Base-by-base conservation (phyloP, 345 rosid species). In the Rhizophora mangle region DNA sequence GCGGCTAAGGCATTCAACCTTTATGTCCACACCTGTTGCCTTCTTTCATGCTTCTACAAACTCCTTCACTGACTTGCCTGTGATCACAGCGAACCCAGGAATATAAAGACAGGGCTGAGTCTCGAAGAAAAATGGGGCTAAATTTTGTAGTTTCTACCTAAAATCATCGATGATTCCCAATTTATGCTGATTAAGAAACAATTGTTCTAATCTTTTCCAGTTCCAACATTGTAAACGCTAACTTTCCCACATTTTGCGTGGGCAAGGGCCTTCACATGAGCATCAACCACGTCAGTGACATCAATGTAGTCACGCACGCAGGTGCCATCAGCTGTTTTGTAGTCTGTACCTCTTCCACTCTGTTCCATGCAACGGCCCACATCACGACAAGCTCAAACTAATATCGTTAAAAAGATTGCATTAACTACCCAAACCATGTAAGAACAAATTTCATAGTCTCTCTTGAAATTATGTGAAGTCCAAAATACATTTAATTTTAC, bases 211-310 rank as follows among this genome's bases (percentile, higher is more conserved):
- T 89, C 99, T 85, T 73, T 80, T 30, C 99, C 99, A 0, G 99
- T 95, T 54, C 99, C 99, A 20, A 92, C 99, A 80, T 95, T 95
- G 83, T 90, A 95, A 72, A 95, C 92, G 56, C 97, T 97, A 0
- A 92, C 97, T 70, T 84, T 87, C 34, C 75, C 65, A 19, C 89
- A 87, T 63, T 68, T 73, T 68, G 98, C 94, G 69, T 85, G 88
- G 70, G 88, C 88, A 8, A 92, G 87, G 55, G 99, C 99, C 78
- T 95, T 95, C 24, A 90, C 96, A 57, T 95, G 99, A 74, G 99
- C 99, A 71, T 92, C 99, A 2, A 95, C 98, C 5, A 95, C 85
- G 83, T 95, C 99, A 36, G 96, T 92, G n/a, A 95, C 99, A 6
- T 95, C 99, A 20, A 95, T 95, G 64, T 95, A 95, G 80, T 95